A percentile compares a stretch with the other conserved stretches of the same genome.
Conservation (phyloP, 768 basidiomycete genomes). For the Trametes sanguinea region DNA sequence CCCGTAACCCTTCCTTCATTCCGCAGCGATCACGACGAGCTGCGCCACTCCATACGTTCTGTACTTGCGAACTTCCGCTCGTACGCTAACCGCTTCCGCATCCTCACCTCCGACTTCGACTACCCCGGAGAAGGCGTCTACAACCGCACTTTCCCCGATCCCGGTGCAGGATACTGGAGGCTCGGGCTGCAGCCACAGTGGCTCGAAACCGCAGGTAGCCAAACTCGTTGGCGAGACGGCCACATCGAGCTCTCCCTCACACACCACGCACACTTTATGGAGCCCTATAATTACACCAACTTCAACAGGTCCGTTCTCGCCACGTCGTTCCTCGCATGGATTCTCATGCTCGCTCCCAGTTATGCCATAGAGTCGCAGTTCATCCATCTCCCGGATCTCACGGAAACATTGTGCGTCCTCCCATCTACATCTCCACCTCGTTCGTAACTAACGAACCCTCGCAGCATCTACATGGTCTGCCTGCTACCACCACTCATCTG, state of each 20-base stretch:
- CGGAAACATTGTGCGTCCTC: constrained; percentile 35
- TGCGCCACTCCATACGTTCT: constrained; percentile 39
- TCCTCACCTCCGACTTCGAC: constrained; percentile 40
- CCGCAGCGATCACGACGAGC: constrained; percentile 40
- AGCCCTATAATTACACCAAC: constrained; percentile 23
- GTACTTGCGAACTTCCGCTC: constrained; percentile 34
- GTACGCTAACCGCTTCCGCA: constrained; percentile 34
- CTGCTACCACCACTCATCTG: not conserved
- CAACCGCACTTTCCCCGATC: constrained; percentile 11
- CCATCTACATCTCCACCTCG: too few species aligned
- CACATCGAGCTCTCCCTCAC: constrained; percentile 33
- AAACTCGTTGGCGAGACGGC: constrained; percentile 28
- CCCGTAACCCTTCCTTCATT: not conserved
- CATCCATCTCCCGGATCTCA: constrained; percentile 32
- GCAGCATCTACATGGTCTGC: constrained; percentile 32
- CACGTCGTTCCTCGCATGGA: too few species aligned
- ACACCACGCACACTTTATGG: constrained; percentile 36
- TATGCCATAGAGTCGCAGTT: constrained; percentile 40
- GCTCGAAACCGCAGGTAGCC: constrained; percentile 32
- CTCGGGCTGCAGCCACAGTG: constrained; percentile 45
- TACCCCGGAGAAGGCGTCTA: constrained; percentile 23
- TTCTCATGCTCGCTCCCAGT: constrained; percentile 24
- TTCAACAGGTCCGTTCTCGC: constrained; percentile 40
- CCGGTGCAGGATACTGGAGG: constrained; percentile 25
- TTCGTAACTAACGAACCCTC: too few species aligned